Base-by-base conservation (phyloP, 768 basidiomycete species). In the Boletales sp. region DNA sequence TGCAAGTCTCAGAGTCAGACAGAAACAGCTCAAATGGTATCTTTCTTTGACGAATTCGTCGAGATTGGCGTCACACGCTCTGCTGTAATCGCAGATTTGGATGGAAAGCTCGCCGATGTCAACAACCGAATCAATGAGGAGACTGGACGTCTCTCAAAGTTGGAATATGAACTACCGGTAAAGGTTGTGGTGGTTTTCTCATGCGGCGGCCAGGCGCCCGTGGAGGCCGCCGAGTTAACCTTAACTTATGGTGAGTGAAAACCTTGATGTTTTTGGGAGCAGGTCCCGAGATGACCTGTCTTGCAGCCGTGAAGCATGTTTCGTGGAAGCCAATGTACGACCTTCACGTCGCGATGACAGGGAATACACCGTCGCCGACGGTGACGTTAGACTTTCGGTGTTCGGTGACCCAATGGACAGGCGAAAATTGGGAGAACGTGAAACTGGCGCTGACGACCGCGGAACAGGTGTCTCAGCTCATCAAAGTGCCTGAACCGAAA, bases 351-450 rank as follows among this genome's bases (percentile, higher is more conserved):
- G 3, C 45, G 7, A 55, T 57, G 44, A 7, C 17, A 11, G 53
- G 41, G 32, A 39, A 49, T 31, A 39, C 31, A 3, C 64, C 63
- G 6, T 53, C 58, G 3, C 36, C 54, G 12, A 55, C 52, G 4
- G 54, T 57, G 35, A 40, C 6, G 30, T 54, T 70, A 14, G 50
- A 67, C 48, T 67, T 67, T 44, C 60, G 64, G 11, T 66, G 69
- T 14, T 44, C 46, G 30, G 60, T 70, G 19, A 52, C 40, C 4
- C 70, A 70, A 30, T 48, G 44, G 31, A 68, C 69, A 0, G 64
- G 66, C 7, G 69, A 70, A 48, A 41, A 61, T 39, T 70, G 69
- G 69, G 58, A 56, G 3, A 54, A 61, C 32, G 53, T 64, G 9
- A 44, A 51, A 25, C 46, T 70, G 39, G 40, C 38, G 17, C 51